Evolutionary conservation across 1,284 basidiomycete genomes (phyloP).

Genomic region (Neonothopanus nambi): DNA sequence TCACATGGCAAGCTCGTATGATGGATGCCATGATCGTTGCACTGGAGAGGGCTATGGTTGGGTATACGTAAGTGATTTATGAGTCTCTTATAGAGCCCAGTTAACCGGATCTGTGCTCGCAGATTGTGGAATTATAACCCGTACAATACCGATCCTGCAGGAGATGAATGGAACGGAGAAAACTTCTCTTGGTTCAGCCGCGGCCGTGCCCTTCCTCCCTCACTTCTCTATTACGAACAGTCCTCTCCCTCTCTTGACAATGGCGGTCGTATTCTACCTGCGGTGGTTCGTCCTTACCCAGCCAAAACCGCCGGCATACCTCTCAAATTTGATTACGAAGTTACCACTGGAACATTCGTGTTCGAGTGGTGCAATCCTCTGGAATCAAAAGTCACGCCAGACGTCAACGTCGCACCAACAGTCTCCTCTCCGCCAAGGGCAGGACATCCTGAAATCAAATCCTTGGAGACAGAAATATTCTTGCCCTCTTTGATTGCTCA

Average conservation of each 20-base stretch:
- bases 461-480: slow-evolving; percentile 79
- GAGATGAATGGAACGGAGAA: slow-evolving; percentile 96
- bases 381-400: slow-evolving; percentile 3
- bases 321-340: slow-evolving; percentile 66
- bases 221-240: slow-evolving; percentile 55
- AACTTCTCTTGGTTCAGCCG: slow-evolving; percentile 93
- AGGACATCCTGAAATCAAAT: slow-evolving; percentile 40
- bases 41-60: slow-evolving; percentile 70
- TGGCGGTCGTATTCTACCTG: slow-evolving; percentile 76
- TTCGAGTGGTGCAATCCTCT: slow-evolving; percentile 60
- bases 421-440: slow-evolving; percentile 38
- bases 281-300: slow-evolving; percentile 79
- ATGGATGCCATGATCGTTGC: slow-evolving; percentile 87
- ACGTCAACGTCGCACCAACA: slow-evolving; percentile 14
- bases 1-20: slow-evolving; percentile 80
- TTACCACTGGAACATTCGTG: slow-evolving; percentile 62
- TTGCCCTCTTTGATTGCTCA: slow-evolving; percentile 62
- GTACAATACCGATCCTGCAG: slow-evolving; percentile 73
- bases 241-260: slow-evolving; percentile 68
- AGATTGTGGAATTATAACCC: slow-evolving; percentile 97
- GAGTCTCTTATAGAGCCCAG: slow-evolving; percentile 5
- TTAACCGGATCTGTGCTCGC: not conserved
- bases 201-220: slow-evolving; percentile 52
- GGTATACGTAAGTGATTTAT: slow-evolving; percentile 71
- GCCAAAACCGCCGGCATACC: slow-evolving; percentile 80